Conservation (phyloP, 352 stramenopile genomes). For the Blastocystis sp. region DNA sequence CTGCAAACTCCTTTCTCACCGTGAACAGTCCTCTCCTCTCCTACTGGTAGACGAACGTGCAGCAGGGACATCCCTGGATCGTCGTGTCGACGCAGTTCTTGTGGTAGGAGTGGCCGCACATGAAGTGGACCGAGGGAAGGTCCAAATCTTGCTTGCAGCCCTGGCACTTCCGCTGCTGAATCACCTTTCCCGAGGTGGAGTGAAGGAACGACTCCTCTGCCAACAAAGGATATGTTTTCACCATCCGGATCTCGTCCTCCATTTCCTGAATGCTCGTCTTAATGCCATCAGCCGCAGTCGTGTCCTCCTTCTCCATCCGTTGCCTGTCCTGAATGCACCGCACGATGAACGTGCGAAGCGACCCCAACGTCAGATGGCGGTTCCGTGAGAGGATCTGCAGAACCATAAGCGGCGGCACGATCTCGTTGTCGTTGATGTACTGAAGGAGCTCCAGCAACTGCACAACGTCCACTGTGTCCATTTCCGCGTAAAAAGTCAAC, state of each 20-base stretch:
- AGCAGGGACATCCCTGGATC: constrained; percentile 10
- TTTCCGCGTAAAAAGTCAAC: constrained; percentile 76
- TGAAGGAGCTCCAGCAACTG: constrained; percentile 20
- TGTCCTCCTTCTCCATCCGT: constrained; percentile 72
- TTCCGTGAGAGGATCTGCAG: constrained; percentile 71
- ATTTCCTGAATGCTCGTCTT: constrained; percentile 76
- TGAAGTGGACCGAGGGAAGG: constrained; percentile 77
- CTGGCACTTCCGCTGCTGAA: constrained; percentile 76
- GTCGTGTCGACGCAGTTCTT: constrained; percentile 49
- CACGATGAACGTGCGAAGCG: constrained; percentile 74
- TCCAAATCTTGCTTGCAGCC: constrained; percentile 77
- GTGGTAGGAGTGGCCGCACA: constrained; percentile 79
- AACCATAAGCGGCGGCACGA: constrained; percentile 62
- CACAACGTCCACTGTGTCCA: constrained; percentile 4
- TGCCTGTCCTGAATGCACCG: constrained; percentile 71
- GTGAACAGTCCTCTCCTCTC: background rate
- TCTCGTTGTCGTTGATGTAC: constrained; percentile 55
- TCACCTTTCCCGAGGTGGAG: constrained; percentile 23
- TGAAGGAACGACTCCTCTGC: background rate
- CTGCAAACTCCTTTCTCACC: constrained; percentile 9
- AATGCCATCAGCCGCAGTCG: constrained; percentile 74
- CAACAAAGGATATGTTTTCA: constrained; percentile 61
- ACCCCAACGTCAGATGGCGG: constrained; percentile 69
- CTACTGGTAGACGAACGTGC: constrained; percentile 14
- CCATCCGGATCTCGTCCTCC: constrained; percentile 73